phyloP scores from a whole-genome alignment of 169 alveolate species.

The Eimeria mitis region DNA sequence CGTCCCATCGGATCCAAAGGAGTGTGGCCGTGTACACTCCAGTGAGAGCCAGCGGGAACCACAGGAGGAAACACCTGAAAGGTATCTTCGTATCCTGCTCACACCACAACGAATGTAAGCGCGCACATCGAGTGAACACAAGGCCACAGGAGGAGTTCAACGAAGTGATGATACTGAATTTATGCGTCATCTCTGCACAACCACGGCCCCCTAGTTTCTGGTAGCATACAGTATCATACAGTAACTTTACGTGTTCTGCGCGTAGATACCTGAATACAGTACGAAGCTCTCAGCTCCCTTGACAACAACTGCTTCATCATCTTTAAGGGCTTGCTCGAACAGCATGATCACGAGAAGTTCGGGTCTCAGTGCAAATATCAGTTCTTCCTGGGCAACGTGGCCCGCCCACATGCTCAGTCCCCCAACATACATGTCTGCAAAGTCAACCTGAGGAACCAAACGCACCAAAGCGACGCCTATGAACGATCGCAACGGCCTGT shows the following conservation, averaged over 20 bases:
- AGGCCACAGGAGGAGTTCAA: neutral
- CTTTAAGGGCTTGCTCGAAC: neutral
- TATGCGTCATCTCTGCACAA: neutral
- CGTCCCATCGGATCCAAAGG: slow-evolving; percentile 75
- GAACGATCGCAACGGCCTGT: neutral
- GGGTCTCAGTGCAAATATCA: slow-evolving; percentile 26
- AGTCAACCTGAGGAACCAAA: slow-evolving; percentile 55
- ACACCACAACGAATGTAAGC: neutral
- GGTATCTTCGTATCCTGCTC: slow-evolving; percentile 70
- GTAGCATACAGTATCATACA: neutral
- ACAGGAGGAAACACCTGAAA: slow-evolving; percentile 50
- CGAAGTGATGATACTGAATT: neutral
- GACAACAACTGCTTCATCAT: slow-evolving; percentile 55
- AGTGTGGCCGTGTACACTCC: slow-evolving; percentile 42
- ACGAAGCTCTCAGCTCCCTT: slow-evolving; percentile 73
- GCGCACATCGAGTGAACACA: neutral
- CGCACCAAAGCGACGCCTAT: neutral
- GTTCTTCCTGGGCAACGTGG: slow-evolving; percentile 78
- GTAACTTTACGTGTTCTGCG: neutral
- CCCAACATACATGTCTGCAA: slow-evolving; percentile 75
- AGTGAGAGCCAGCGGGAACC: slow-evolving; percentile 21
- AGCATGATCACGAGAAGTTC: slow-evolving; percentile 56
- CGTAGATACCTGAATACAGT: slow-evolving; percentile 25
- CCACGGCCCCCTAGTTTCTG: neutral
- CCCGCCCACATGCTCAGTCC: slow-evolving; percentile 60